These are phyloP conservation scores for Xylaria sp. DNA, from an alignment of 2,329 filamentous ascomycete genomes.

Conservation along the genomic window DNA sequence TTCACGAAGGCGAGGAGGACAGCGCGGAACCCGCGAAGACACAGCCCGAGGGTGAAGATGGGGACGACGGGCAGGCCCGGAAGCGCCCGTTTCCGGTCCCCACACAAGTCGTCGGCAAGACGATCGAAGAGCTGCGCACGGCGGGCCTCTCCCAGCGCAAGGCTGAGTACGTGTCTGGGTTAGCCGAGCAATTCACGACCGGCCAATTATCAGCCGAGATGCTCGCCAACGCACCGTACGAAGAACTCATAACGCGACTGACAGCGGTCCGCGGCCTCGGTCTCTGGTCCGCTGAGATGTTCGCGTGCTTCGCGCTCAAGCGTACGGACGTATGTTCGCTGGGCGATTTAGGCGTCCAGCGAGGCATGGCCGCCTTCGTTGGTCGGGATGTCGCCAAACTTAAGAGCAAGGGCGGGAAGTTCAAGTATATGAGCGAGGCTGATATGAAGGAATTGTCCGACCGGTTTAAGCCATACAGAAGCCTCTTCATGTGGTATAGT, in stretches of 20 bases:
- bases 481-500: constrained; percentile 95
- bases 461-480: constrained; percentile 86
- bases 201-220: constrained; percentile 81
- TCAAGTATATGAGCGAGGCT: constrained; percentile 96
- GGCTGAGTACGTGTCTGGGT: constrained; percentile 90
- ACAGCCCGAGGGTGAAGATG: constrained; percentile 6
- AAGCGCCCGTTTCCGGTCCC: constrained; percentile 75
- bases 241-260: constrained; percentile 83
- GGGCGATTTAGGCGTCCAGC: constrained; percentile 92
- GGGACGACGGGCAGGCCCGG: constrained; percentile 13
- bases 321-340: constrained; percentile 92
- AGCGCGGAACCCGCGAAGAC: constrained; percentile 24
- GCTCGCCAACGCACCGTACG: constrained; percentile 82
- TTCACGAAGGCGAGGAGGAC: constrained; percentile 54
- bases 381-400: constrained; percentile 86
- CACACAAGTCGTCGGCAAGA: constrained; percentile 71
- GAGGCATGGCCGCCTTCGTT: constrained; percentile 89
- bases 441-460: constrained; percentile 89
- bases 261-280: constrained; percentile 89
- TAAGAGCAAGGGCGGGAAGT: constrained; percentile 84
- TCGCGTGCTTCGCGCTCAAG: constrained; percentile 95
- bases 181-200: constrained; percentile 81
- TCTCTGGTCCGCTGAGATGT: constrained; percentile 96
- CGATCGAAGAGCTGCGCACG: constrained; percentile 76
- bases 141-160: constrained; percentile 94